phyloP scores from a whole-genome alignment of 2,329 filamentous ascomycete genomes.

The Blastomyces parvus region DNA sequence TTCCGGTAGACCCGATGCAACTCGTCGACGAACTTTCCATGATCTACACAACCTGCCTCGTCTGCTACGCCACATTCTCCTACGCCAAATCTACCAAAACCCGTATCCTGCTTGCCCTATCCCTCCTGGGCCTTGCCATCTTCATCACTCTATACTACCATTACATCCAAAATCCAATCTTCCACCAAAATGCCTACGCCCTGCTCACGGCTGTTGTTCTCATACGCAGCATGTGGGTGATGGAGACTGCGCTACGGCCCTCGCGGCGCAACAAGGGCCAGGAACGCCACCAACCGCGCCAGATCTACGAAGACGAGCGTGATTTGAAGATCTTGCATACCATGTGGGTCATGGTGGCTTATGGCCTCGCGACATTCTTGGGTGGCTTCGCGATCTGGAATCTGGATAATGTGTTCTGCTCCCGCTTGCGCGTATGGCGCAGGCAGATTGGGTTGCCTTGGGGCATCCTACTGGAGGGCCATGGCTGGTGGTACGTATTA shows the following conservation, averaged over 20 bases:
- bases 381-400: conserved; percentile 69
- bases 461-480: conserved; percentile 64
- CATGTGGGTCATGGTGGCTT: conserved; percentile 67
- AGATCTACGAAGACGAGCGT: conserved; percentile 44
- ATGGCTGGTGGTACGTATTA: conserved; percentile 57
- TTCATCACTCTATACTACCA: conserved; percentile 77
- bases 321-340: conserved; percentile 50
- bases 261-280: conserved; percentile 43
- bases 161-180: conserved; percentile 68
- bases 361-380: conserved; percentile 62
- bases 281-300: conserved; percentile 37
- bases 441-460: conserved; percentile 64
- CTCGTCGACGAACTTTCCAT: conserved; percentile 61
- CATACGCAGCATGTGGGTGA: conserved; percentile 64
- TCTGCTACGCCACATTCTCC: conserved; percentile 65
- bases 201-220: conserved; percentile 61
- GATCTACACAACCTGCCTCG: conserved; percentile 63
- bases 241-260: conserved; percentile 58
- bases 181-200: conserved; percentile 73
- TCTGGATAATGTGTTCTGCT: conserved; percentile 68
- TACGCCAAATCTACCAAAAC: conserved; percentile 50
- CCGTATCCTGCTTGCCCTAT: conserved; percentile 47
- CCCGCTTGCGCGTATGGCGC: conserved; percentile 54
- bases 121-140: conserved; percentile 46
- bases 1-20: conserved; percentile 54